Percentiles rank a stretch among this genome's conserved stretches.
These are phyloP conservation scores for Suhomyces chickasaworum DNA, from an alignment of 1,139 yeast species.

Conservation along the genomic window DNA sequence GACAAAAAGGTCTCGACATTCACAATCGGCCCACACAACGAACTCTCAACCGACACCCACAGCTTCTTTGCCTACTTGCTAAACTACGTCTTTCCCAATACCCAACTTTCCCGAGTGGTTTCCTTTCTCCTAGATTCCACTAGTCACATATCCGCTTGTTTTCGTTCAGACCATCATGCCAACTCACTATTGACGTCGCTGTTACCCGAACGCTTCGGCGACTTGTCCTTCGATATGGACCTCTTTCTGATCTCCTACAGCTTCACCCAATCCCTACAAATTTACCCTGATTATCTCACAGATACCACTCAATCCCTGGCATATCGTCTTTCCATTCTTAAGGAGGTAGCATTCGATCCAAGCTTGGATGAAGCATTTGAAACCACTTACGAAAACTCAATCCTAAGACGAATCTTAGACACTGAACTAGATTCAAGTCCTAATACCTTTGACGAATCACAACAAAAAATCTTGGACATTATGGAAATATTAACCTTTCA, in stretches of 20 bases:
- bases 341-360: conserved; percentile 19
- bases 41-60: conserved; percentile 3
- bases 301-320: conserved; percentile 5
- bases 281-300: conserved; percentile 11
- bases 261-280: conserved; percentile 11
- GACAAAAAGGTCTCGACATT: not conserved
- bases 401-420: conserved; percentile 19
- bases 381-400: conserved; percentile 19
- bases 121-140: conserved; percentile 8
- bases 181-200: not conserved
- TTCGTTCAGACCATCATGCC: not conserved
- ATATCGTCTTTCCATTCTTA: conserved; percentile 17
- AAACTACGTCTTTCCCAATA: conserved; percentile 14
- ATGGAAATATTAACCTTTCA: conserved; percentile 23
- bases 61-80: conserved; percentile 13
- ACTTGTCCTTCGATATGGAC: conserved; percentile 13
- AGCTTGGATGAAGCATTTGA: conserved; percentile 17
- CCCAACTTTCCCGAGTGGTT: conserved; percentile 8
- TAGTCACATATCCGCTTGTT: conserved; percentile 1
- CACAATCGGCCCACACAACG: not conserved
- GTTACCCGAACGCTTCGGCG: conserved; percentile 12
- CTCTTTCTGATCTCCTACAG: conserved; percentile 13
- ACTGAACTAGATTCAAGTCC: conserved; percentile 20
- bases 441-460: conserved; percentile 20
- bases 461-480: conserved; percentile 21